Evolutionary conservation across 768 basidiomycete genomes (phyloP).

Genomic region (Suillus alpinus): DNA sequence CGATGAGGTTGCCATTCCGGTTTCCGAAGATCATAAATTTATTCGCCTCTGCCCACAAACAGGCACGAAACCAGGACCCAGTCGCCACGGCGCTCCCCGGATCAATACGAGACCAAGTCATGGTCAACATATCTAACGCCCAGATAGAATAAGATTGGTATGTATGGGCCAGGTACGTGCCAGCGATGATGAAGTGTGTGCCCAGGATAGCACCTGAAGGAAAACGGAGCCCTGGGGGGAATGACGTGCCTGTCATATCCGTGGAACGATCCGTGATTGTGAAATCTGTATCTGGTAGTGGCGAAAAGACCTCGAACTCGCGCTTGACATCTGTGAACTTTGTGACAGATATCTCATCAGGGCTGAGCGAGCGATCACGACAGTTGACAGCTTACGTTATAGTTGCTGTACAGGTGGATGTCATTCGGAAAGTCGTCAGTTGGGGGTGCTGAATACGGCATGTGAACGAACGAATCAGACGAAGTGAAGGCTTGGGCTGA

Average conservation of each 20-base stretch:
- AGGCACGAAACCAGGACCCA: constrained; percentile 95
- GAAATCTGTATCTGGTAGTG: constrained; percentile 72
- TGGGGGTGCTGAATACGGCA: constrained; percentile 74
- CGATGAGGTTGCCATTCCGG: constrained; percentile 79
- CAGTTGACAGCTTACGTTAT: constrained; percentile 63
- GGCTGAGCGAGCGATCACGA: constrained; percentile 3
- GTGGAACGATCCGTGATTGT: constrained; percentile 77
- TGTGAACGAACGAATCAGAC: constrained; percentile 59
- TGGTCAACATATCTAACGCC: constrained; percentile 82
- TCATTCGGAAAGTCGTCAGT: constrained; percentile 78
- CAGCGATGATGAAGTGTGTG: constrained; percentile 88
- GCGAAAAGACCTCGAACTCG: constrained; percentile 89
- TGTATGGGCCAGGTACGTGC: constrained; percentile 91
- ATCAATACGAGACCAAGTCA: constrained; percentile 88
- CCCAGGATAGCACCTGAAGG: constrained; percentile 93
- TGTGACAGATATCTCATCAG: constrained; percentile 11
- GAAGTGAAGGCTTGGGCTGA: constrained; percentile 49
- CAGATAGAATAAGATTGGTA: constrained; percentile 96
- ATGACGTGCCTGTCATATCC: constrained; percentile 75
- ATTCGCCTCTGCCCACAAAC: constrained; percentile 81
- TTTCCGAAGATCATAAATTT: constrained; percentile 92
- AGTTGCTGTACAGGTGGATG: constrained; percentile 92
- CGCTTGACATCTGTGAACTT: constrained; percentile 95
- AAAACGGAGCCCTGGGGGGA: constrained; percentile 94
- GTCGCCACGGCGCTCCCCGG: constrained; percentile 80